Base-by-base conservation (phyloP, 2,329 filamentous ascomycete species). In the Harringtonia lauricola region DNA sequence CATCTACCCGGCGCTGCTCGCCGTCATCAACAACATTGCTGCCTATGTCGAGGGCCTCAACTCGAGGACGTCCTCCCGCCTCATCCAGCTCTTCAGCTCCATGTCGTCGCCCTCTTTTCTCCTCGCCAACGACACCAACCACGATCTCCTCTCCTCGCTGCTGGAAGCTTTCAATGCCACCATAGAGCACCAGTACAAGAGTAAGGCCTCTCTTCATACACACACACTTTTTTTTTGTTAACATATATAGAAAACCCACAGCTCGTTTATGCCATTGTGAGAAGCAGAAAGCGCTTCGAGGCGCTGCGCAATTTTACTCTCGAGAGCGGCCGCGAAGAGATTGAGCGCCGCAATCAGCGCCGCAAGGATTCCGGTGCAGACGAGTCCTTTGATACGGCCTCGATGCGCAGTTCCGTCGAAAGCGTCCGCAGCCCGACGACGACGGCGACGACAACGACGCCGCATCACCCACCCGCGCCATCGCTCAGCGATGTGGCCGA, bases 101-200 rank as follows among this genome's bases (percentile, higher is more conserved):
- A 94, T 96, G 85, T 94, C 90, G 9, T 86, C 88, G 0, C 90
- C 92, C 0, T 87, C 85, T 28, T 98, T 96, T 59, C 67, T 98
- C 10, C 69, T 96, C 17, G 87, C 86, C 8, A 96, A 95, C 54
- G 92, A 98, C 46, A 84, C 77, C 31, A 98, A 98, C 52, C 86
- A 96, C 57, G 67, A 70, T 28, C 74, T 96, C 5, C 69, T 98
- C 8, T 75, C 79, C 39, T 89, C 88, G 0, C 64, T 96, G 22
- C 70, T 98, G 10, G 87, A 95, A 57, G 89, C 87, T 0, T 80
- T 96, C 56, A 95, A 92, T 58, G 79, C 86, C 2, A 83, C 95
- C 36, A 69, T 96, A 31, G 92, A 96, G 62, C 86, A 95, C 59
- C 83, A 94, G 56, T 92, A 86, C 57, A 72, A 70, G 40, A 78